Evolutionary conservation across 768 basidiomycete species (phyloP), one percentile per base, ranked within the genome.

Genomic region (Coprinopsis sp.): DNA sequence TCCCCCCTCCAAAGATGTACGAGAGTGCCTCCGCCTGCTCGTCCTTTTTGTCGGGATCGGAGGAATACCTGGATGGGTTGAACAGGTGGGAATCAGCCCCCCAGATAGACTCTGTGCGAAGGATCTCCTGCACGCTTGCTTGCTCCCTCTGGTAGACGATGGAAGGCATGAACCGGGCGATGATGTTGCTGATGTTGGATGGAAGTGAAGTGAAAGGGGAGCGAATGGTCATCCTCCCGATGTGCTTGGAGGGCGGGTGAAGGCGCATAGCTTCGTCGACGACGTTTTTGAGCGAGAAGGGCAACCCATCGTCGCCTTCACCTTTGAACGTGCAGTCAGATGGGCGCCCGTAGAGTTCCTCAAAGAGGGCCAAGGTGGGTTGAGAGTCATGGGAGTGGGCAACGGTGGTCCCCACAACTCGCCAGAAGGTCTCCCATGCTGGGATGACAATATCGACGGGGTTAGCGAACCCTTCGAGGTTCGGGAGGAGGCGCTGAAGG

Each of bases 351-450:
- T 67, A 58, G 34, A 79, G 67, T 4, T 63, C 59, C 3, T 56
- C 42, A 45, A 82, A 71, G 0, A 62, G 57, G 6, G 59, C 38
- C 27, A 51, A 38, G 8, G 54, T 49, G 0, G 49, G 47, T 7
- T 53, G 49, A 12, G 66, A 53, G 3, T 64, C 48, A n/a, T 64
- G 59, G 12, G 68, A 60, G 40, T 71, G 60, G 1, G 74, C 70
- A 0, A 75, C 56, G 0, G 64, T 54, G 5, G 64, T 62, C 1
- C 80, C 80, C 42, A 79, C 64, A 16, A 82, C 71, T 11, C 79
- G 71, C 82, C 82, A 83, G 36, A 82, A 60, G 0, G 76, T 77
- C 55, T 84, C 82, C 67, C 78, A 84, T 1, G 75, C 62, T 0
- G 81, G 81, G 34, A 83, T 70, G 45, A 84, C 66, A 46, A 70